A percentile compares a stretch with the other conserved stretches of the same genome.
Evolutionary conservation across 2,329 filamentous ascomycete genomes (phyloP).

Genomic region (Leptographium flavum): DNA sequence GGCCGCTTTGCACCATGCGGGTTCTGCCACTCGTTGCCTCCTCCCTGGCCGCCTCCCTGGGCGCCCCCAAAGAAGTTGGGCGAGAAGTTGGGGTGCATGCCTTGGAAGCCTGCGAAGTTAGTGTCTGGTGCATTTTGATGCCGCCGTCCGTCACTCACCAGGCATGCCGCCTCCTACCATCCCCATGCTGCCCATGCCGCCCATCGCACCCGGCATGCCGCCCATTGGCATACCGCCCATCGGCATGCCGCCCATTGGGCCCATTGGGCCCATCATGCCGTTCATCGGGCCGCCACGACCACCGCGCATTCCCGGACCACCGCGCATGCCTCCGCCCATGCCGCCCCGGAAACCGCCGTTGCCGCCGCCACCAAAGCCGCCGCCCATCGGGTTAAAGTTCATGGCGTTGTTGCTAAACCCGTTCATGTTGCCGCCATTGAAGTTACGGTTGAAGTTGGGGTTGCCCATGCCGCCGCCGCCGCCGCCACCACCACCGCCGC

Average conservation of each 20-base stretch:
- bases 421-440: slow-evolving; percentile 26
- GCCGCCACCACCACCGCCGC: slow-evolving; percentile 24
- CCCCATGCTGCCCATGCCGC: slow-evolving; percentile 32
- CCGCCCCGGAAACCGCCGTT: slow-evolving; percentile 34
- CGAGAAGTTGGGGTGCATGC: slow-evolving; percentile 57
- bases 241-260: slow-evolving; percentile 18
- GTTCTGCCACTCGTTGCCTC: slow-evolving; percentile 54
- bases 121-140: background rate
- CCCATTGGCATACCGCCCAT: slow-evolving; percentile 23
- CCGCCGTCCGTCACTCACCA: slow-evolving; percentile 26
- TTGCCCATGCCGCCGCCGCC: slow-evolving; percentile 22
- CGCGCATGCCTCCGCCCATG: slow-evolving; percentile 35
- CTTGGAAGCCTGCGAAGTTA: slow-evolving; percentile 43
- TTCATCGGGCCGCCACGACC: slow-evolving; percentile 19
- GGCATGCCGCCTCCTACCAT: slow-evolving; percentile 36
- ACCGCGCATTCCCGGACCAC: slow-evolving; percentile 31
- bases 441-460: slow-evolving; percentile 23
- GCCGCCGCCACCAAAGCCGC: slow-evolving; percentile 27
- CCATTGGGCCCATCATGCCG: slow-evolving; percentile 19
- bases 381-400: slow-evolving; percentile 31
- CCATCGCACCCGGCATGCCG: slow-evolving; percentile 26
- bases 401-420: slow-evolving; percentile 19
- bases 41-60: slow-evolving; percentile 29
- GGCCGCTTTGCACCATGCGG: slow-evolving; percentile 70
- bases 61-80: slow-evolving; percentile 52